Conservation (phyloP, 2,329 filamentous ascomycete genomes). For the Epichloe brachyelytri region DNA sequence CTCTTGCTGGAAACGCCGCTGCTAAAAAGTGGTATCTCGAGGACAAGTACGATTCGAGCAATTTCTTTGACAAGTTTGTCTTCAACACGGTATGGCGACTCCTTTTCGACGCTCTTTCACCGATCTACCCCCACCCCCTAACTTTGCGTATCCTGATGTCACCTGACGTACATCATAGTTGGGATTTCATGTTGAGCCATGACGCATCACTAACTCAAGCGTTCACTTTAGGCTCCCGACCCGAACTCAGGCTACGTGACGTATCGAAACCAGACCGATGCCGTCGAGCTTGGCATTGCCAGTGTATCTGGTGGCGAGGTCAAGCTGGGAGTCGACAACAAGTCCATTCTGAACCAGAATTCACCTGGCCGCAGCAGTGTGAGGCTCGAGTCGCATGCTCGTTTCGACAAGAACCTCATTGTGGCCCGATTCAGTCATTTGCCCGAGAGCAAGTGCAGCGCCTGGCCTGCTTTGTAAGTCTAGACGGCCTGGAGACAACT, state of each 20-base stretch:
- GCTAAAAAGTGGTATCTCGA: conserved; percentile 24
- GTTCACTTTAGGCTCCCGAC: conserved; percentile 4
- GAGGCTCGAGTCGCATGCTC: conserved; percentile 48
- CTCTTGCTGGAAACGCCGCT: conserved; percentile 19
- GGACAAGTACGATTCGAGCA: conserved; percentile 27
- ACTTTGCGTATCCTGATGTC: too few species aligned
- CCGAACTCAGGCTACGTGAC: conserved; percentile 53
- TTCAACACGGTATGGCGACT: conserved; percentile 24
- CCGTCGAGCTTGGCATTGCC: conserved; percentile 7
- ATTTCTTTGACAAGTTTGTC: conserved; percentile 36
- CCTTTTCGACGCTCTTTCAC: too few species aligned
- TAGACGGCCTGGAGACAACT: too few species aligned
- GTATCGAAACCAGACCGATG: conserved; percentile 29
- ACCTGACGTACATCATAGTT: background rate
- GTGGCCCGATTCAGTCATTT: conserved; percentile 59
- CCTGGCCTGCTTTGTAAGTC: conserved; percentile 56
- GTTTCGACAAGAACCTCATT: conserved; percentile 54
- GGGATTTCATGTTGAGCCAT: background rate
- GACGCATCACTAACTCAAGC: background rate
- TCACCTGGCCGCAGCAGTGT: conserved; percentile 40
- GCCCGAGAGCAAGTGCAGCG: conserved; percentile 51
- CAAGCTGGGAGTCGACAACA: conserved; percentile 27
- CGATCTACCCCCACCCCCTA: too few species aligned
- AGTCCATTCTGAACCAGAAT: conserved; percentile 10
- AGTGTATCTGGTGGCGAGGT: conserved; percentile 7